Base-by-base conservation (phyloP, 2,329 filamentous ascomycete genomes). In the Neonectria coccinea region DNA sequence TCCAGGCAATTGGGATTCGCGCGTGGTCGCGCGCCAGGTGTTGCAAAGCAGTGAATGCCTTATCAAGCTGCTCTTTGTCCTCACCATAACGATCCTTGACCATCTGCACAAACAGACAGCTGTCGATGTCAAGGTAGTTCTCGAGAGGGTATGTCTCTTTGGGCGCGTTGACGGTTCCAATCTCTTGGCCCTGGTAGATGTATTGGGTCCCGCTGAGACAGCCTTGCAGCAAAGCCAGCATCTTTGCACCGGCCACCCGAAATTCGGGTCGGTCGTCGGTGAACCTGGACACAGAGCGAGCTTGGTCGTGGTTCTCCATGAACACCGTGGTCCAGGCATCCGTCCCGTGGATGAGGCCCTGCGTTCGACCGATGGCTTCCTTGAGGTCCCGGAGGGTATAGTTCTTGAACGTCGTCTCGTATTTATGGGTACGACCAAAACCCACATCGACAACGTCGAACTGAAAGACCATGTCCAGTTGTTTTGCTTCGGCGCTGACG, bases 391-490 rank as follows among this genome's bases (percentile, higher is more conserved):
- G 76, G 7, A 88, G 79, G 8, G 76, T 80, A 74, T 80, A 89
- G 45, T 78, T 81, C 36, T 69, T 75, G 0, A 74, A 74, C 8
- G 80, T 78, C 39, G 85, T 87, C 59, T 87, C 84, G 71, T 87
- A 85, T 66, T 84, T 85, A 53, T 84, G 79, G 0, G 83, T 76
- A 71, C 79, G 74, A 60, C 86, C 84, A 58, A 83, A 81, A 6
- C 86, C 89, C 16, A 90, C 79, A 71, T 90, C 85, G 8, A 91
- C 88, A 11, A 89, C 83, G 68, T 89, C 86, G 66, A 90, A 89
- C 68, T 89, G 87, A 76, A 92, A 92, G 2, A 91, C 87, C 90
- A 92, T 92, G 73, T 88, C 85, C 53, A 92, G 78, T 75, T 91
- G 86, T 63, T 84, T 84, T 59, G 86, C 85, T 29, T 83, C 77